Evolutionary conservation across 2,329 filamentous ascomycete species (phyloP).

Genomic region (Nigrograna mackinnonii): DNA sequence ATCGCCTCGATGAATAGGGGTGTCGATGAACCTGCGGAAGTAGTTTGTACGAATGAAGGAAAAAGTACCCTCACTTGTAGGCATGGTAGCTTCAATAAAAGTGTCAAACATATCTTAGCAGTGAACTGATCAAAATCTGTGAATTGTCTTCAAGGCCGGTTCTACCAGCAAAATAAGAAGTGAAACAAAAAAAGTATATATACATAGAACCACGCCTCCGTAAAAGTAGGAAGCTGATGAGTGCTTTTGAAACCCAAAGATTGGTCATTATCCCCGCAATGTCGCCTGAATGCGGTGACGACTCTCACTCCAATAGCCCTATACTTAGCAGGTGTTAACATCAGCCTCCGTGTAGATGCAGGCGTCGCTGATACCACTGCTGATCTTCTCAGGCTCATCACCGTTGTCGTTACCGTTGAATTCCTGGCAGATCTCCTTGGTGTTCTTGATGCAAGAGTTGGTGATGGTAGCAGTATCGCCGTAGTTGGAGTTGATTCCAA

Average conservation of each 20-base stretch:
- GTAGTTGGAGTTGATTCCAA: constrained; percentile 55
- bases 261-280: neutral
- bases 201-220: neutral
- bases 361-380: constrained; percentile 14
- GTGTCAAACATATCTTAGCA: too few relatives aligned
- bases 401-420: constrained; percentile 22
- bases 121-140: neutral
- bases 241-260: neutral
- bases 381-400: constrained; percentile 17
- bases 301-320: neutral
- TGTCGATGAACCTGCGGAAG: too few relatives aligned
- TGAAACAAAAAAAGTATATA: neutral
- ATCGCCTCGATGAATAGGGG: too few relatives aligned
- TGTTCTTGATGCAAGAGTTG: constrained; percentile 21
- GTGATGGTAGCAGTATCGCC: constrained; percentile 48
- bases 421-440: constrained; percentile 21
- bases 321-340: constrained; percentile 31
- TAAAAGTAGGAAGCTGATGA: neutral
- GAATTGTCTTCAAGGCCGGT: neutral
- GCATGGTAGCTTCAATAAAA: too few relatives aligned
- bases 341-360: constrained; percentile 33
- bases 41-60: too few relatives aligned
- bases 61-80: too few relatives aligned
- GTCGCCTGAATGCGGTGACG: too few relatives aligned
- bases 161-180: neutral